phyloP scores from a whole-genome alignment of 345 rosid genomes.

The Ceriops zippeliana region DNA sequence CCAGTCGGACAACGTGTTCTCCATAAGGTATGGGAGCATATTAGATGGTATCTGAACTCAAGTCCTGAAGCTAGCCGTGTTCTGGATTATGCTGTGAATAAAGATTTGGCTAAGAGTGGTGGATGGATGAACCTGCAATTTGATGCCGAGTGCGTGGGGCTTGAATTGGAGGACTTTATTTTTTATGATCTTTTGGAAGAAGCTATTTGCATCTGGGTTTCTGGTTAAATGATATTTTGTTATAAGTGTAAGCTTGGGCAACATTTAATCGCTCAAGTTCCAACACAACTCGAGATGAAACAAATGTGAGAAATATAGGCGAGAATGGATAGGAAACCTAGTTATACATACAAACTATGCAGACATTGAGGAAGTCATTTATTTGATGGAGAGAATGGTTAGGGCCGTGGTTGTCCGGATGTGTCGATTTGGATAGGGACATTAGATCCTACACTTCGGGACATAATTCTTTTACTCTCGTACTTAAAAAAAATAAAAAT shows the following conservation, averaged over 20 bases:
- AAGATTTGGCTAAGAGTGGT: constrained; percentile 51
- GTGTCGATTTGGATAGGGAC: no score
- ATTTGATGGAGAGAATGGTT: no score
- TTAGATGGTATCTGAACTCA: constrained; percentile 49
- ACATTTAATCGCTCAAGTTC: not conserved
- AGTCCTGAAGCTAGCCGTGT: constrained; percentile 32
- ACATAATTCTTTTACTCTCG: no score
- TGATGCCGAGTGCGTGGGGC: constrained; percentile 64
- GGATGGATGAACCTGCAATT: constrained; percentile 88
- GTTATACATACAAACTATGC: no score
- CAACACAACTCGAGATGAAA: no score
- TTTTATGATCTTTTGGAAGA: constrained; percentile 72
- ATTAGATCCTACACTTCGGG: no score
- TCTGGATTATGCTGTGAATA: constrained; percentile 41
- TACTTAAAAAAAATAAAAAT: no score
- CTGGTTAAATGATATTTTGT: not conserved
- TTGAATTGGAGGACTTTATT: constrained; percentile 70
- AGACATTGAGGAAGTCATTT: no score
- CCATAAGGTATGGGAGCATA: constrained; percentile 62
- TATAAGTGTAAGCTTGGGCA: no score
- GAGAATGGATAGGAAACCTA: no score
- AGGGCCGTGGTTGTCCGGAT: no score
- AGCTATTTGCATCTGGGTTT: constrained; percentile 17
- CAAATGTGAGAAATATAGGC: no score
- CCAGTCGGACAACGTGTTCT: constrained; percentile 53